phyloP scores from a whole-genome alignment of 2,329 filamentous ascomycete species.

The Hansfordia pulvinata region DNA sequence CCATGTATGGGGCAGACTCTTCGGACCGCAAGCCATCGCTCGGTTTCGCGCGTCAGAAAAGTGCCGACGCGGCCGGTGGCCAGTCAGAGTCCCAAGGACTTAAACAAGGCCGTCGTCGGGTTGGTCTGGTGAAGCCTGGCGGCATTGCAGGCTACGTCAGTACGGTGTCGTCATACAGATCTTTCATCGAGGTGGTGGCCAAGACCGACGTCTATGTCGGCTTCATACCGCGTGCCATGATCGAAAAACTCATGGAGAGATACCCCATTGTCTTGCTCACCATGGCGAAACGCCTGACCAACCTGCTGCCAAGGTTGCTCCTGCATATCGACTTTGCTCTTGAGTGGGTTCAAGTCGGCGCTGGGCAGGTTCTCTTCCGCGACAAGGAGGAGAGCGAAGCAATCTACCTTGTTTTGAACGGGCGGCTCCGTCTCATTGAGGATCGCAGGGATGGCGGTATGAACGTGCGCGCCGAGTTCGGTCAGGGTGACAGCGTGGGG shows the following conservation, averaged over 20 bases:
- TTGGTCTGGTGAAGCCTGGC: constrained; percentile 88
- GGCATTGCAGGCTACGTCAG: constrained; percentile 90
- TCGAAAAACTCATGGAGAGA: constrained; percentile 85
- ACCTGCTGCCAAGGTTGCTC: constrained; percentile 75
- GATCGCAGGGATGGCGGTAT: constrained; percentile 72
- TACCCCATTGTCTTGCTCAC: constrained; percentile 89
- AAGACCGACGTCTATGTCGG: constrained; percentile 98
- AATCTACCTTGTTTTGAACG: constrained; percentile 95
- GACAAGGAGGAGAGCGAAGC: constrained; percentile 93
- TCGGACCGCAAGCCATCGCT: too few species aligned
- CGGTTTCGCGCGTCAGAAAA: constrained; percentile 6
- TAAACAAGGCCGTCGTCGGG: constrained; percentile 59
- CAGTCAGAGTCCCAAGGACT: too few species aligned
- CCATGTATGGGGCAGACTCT: constrained; percentile 21
- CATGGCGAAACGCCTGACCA: constrained; percentile 89
- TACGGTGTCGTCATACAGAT: constrained; percentile 86
- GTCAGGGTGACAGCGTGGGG: constrained; percentile 93
- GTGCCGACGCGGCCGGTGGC: constrained; percentile 2
- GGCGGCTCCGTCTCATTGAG: constrained; percentile 71
- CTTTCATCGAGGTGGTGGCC: constrained; percentile 90
- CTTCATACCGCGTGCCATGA: constrained; percentile 70
- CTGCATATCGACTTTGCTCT: constrained; percentile 96
- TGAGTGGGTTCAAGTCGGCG: constrained; percentile 95
- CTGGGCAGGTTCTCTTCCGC: constrained; percentile 88
- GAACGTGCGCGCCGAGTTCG: constrained; percentile 80